phyloP scores from a whole-genome alignment of 305 asterid genomes.

The Solanum chacoense region DNA sequence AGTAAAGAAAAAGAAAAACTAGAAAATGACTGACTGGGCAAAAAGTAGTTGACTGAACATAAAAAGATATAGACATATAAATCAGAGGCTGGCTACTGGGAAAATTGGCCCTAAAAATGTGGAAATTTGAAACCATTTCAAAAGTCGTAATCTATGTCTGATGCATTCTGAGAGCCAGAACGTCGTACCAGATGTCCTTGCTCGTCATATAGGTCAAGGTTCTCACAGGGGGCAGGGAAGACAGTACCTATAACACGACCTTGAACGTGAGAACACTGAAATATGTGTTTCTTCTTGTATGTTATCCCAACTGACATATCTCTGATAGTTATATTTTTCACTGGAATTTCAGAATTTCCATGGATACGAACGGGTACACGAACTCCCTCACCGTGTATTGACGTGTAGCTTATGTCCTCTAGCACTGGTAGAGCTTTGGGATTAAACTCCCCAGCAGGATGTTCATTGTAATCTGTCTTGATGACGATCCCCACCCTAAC shows the following conservation, averaged over 20 bases:
- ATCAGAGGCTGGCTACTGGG: background rate
- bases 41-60: background rate
- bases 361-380: conserved; percentile 74
- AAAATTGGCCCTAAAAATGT: conserved; percentile 2
- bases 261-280: conserved; percentile 54
- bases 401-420: conserved; percentile 38
- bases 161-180: conserved; percentile 30
- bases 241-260: conserved; percentile 58
- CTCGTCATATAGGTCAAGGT: conserved; percentile 59
- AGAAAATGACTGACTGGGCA: background rate
- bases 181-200: conserved; percentile 26
- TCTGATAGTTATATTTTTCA: conserved; percentile 36
- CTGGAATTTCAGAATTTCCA: conserved; percentile 50
- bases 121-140: conserved; percentile 3
- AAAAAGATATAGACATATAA: background rate
- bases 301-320: conserved; percentile 61
- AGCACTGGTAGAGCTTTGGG: conserved; percentile 44
- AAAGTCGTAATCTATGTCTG: conserved; percentile 64
- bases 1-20: background rate
- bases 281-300: conserved; percentile 55
- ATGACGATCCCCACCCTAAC: conserved; percentile 66
- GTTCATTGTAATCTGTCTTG: conserved; percentile 79
- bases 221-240: conserved; percentile 56
- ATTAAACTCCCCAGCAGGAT: conserved; percentile 44
- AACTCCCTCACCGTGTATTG: conserved; percentile 60